Evolutionary conservation across 768 basidiomycete genomes (phyloP).

Genomic region (Pleurotus salmoneostramineus): DNA sequence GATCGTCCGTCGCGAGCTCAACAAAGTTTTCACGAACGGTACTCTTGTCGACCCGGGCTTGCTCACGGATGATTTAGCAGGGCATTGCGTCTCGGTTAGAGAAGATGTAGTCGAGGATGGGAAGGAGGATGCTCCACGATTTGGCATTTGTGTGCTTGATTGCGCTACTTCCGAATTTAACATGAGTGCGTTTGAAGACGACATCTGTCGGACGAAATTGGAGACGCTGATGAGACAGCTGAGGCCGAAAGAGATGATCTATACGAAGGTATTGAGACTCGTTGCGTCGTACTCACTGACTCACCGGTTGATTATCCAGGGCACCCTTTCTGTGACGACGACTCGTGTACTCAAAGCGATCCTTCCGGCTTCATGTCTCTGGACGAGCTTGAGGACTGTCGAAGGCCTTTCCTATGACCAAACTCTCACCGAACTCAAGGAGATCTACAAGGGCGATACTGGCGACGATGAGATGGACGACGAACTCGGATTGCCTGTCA

Average conservation of each 20-base stretch:
- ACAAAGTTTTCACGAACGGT: constrained; percentile 95
- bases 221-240: constrained; percentile 93
- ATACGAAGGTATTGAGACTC: constrained; percentile 64
- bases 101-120: constrained; percentile 49
- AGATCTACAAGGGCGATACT: constrained; percentile 55
- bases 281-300: too few species aligned
- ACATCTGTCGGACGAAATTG: constrained; percentile 85
- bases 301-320: constrained; percentile 38
- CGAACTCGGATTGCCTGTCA: constrained; percentile 35
- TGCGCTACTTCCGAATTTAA: constrained; percentile 96
- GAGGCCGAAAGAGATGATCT: constrained; percentile 86
- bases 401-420: constrained; percentile 81
- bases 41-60: constrained; percentile 91
- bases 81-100: constrained; percentile 89
- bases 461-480: constrained; percentile 39
- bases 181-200: constrained; percentile 85
- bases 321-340: constrained; percentile 81
- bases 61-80: constrained; percentile 88
- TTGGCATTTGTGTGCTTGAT: constrained; percentile 90
- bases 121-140: constrained; percentile 44
- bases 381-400: constrained; percentile 79
- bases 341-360: constrained; percentile 77
- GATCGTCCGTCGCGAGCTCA: constrained; percentile 88
- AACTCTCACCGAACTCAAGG: constrained; percentile 64
- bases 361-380: constrained; percentile 77